A percentile compares a stretch with the other conserved stretches of the same genome.
Evolutionary conservation across 352 stramenopile genomes (phyloP).

Genomic region (Phytophthora sp.): DNA sequence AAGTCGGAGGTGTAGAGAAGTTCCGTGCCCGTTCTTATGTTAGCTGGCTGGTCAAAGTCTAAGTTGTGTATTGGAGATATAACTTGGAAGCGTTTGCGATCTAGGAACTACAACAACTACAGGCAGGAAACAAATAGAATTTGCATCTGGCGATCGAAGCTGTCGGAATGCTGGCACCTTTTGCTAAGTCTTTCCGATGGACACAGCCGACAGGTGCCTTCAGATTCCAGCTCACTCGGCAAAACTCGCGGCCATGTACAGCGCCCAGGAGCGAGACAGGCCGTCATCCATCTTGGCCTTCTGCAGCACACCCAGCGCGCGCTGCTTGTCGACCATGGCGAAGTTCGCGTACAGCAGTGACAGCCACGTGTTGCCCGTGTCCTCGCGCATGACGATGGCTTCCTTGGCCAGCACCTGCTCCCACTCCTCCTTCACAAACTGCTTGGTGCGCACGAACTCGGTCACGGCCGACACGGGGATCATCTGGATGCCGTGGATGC

Average conservation of each 20-base stretch:
- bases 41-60: neutral
- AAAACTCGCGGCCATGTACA: conserved; percentile 74
- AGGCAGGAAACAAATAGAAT: neutral
- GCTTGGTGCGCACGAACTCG: conserved; percentile 55
- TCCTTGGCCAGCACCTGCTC: conserved; percentile 58
- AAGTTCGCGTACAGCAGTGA: conserved; percentile 71
- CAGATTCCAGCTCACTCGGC: conserved; percentile 22
- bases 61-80: neutral
- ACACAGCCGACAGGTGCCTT: neutral
- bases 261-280: conserved; percentile 68
- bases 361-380: conserved; percentile 49
- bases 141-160: neutral
- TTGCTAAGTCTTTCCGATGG: conserved; percentile 2
- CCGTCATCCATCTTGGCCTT: conserved; percentile 73
- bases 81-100: neutral
- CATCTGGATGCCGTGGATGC: conserved; percentile 86
- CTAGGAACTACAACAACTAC: neutral
- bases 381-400: conserved; percentile 52
- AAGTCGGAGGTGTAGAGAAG: neutral
- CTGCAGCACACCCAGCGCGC: conserved; percentile 59
- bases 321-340: conserved; percentile 56
- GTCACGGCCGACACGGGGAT: conserved; percentile 71
- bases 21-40: neutral
- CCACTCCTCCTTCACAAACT: conserved; percentile 72
- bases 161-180: neutral